These are phyloP conservation scores for Brassica balearica DNA, from an alignment of 441 rosid species.

Conservation along the genomic window DNA sequence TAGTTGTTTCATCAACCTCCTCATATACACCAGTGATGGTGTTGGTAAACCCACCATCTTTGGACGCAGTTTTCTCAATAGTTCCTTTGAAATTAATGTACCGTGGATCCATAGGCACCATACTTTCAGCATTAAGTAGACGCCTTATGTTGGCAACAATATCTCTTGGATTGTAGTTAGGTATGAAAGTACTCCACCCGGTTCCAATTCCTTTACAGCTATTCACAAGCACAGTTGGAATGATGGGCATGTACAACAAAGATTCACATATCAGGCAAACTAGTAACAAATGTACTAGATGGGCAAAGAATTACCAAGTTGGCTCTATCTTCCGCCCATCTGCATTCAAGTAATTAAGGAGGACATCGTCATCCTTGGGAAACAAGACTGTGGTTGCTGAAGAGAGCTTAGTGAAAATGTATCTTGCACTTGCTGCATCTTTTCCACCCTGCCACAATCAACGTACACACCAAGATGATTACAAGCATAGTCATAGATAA, in stretches of 20 bases:
- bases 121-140: constrained; percentile 69
- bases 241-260: constrained; percentile 78
- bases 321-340: constrained; percentile 93
- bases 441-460: constrained; percentile 78
- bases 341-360: constrained; percentile 85
- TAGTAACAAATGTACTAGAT: not conserved
- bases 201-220: constrained; percentile 99
- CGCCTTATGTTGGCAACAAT: constrained; percentile 74
- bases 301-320: constrained; percentile 57
- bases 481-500: not conserved
- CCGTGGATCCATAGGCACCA: constrained; percentile 98
- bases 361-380: constrained; percentile 87
- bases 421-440: constrained; percentile 94
- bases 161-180: constrained; percentile 92
- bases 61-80: constrained; percentile 72
- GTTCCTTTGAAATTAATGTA: constrained; percentile 86
- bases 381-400: constrained; percentile 77
- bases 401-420: constrained; percentile 75
- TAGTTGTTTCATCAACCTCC: constrained; percentile 70
- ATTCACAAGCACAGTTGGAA: constrained; percentile 89
- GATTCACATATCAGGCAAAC: not conserved
- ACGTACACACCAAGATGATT: not conserved
- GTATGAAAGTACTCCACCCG: constrained; percentile 92
- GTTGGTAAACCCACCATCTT: constrained; percentile 73
- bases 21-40: constrained; percentile 71